A percentile compares a stretch with the other conserved stretches of the same genome.
phyloP scores from a whole-genome alignment of 2,329 filamentous ascomycete species.

The Akanthomyces lecanii region DNA sequence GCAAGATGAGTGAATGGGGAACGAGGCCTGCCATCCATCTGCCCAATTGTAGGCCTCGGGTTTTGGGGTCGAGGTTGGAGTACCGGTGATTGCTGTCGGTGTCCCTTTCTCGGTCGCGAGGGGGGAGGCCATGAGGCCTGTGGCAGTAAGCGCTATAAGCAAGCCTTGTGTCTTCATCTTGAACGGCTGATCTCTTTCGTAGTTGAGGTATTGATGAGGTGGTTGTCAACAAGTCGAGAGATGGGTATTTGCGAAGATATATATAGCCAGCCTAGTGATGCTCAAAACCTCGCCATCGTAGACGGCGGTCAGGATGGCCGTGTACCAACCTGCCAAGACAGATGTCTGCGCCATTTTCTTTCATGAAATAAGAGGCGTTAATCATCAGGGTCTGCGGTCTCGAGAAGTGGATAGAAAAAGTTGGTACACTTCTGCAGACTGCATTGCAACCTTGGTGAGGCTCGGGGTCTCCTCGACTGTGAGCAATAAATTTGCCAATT shows the following conservation, averaged over 20 bases:
- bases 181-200: not conserved
- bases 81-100: conserved; percentile 21
- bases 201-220: not conserved
- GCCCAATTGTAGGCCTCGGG: conserved; percentile 30
- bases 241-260: not conserved
- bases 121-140: not conserved
- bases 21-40: conserved; percentile 31
- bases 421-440: not conserved
- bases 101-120: conserved; percentile 9
- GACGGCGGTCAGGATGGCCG: not conserved
- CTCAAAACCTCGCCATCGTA: not conserved
- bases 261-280: not conserved
- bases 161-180: conserved; percentile 3
- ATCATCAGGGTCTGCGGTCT: not conserved
- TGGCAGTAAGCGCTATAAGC: not conserved
- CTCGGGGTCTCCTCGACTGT: not conserved
- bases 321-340: not conserved
- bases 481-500: not conserved
- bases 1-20: conserved; percentile 60
- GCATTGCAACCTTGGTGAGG: not conserved
- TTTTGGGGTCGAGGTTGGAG: conserved; percentile 21
- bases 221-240: not conserved
- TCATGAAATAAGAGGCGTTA: not conserved
- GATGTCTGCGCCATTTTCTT: not conserved
- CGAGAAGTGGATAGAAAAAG: not conserved